Percentiles rank a stretch among this genome's conserved stretches.
Conservation (phyloP, 2,329 filamentous ascomycete genomes). For the Neocucurbitaria cava region DNA sequence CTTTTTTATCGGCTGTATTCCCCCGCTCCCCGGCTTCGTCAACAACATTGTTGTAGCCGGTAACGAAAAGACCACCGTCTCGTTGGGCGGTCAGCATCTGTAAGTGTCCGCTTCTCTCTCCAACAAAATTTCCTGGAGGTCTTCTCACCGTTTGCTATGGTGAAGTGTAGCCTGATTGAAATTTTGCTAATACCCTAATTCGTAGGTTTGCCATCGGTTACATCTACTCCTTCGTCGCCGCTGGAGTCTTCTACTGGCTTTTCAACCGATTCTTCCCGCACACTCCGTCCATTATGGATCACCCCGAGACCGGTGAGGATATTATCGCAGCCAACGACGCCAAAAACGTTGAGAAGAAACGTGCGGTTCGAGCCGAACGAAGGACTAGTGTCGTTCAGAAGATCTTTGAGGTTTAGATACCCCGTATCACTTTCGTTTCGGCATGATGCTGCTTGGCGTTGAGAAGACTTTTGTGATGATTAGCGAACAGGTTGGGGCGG, state of each 20-base stretch:
- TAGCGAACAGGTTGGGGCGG: too few relatives aligned
- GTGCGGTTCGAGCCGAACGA: background rate
- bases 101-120: slow-evolving; percentile 11
- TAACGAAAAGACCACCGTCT: slow-evolving; percentile 17
- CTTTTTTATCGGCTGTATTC: slow-evolving; percentile 30
- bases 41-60: slow-evolving; percentile 22
- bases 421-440: background rate
- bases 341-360: background rate
- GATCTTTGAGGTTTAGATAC: background rate
- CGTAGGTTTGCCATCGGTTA: slow-evolving; percentile 46
- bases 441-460: too few relatives aligned
- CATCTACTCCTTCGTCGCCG: slow-evolving; percentile 46
- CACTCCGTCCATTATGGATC: slow-evolving; percentile 86
- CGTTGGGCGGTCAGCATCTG: slow-evolving; percentile 31
- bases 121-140: background rate
- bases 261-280: slow-evolving; percentile 54
- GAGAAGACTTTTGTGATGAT: too few relatives aligned
- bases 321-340: slow-evolving; percentile 50
- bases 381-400: background rate
- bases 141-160: background rate
- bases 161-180: background rate
- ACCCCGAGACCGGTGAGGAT: slow-evolving; percentile 71
- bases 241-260: slow-evolving; percentile 44
- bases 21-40: slow-evolving; percentile 33
- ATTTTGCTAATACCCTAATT: background rate